Conservation (phyloP, 2,329 filamentous ascomycete species). For the Calonectria ilicicola region DNA sequence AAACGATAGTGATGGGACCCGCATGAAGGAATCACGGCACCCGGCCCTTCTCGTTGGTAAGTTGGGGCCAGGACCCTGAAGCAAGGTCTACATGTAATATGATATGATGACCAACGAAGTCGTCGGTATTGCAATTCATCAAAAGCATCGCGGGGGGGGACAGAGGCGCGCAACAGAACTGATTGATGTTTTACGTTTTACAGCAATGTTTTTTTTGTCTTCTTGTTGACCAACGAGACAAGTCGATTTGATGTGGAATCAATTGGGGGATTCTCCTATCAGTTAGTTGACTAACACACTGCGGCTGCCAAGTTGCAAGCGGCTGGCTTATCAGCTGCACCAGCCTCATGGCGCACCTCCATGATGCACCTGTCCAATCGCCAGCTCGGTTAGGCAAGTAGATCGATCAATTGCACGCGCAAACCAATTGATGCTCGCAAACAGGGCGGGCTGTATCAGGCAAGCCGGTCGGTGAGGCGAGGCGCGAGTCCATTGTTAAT, state of each 20-base stretch:
- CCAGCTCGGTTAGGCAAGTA: neutral
- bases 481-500: neutral
- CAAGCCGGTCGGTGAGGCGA: neutral
- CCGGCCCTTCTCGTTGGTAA: neutral
- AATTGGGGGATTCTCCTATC: neutral
- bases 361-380: neutral
- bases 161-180: neutral
- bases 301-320: neutral
- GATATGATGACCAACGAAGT: neutral
- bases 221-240: neutral
- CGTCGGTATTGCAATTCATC: neutral
- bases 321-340: conserved; percentile 4
- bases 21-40: neutral
- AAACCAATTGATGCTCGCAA: neutral
- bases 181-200: neutral
- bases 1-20: neutral
- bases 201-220: neutral
- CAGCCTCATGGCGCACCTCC: conserved; percentile 5
- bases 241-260: neutral
- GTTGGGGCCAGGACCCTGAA: neutral
- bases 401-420: neutral
- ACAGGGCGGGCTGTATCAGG: neutral
- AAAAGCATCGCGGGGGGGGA: neutral
- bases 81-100: neutral
- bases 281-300: neutral